phyloP scores from a whole-genome alignment of 768 basidiomycete species.

The Pleurotus tuoliensis region DNA sequence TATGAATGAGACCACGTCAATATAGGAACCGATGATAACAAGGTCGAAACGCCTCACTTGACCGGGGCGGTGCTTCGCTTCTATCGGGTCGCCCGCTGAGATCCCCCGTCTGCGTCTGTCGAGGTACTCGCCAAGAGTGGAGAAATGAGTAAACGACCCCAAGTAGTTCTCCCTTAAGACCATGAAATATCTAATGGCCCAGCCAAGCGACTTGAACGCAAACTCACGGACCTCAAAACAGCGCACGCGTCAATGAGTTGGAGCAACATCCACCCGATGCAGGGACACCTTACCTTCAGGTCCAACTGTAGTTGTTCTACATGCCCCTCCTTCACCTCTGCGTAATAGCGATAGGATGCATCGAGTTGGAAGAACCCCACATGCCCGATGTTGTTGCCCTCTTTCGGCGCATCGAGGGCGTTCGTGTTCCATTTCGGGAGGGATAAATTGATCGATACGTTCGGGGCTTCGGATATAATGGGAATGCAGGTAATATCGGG shows the following conservation, averaged over 20 bases:
- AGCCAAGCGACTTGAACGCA: constrained; percentile 72
- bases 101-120: constrained; percentile 55
- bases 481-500: constrained; percentile 65
- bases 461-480: constrained; percentile 59
- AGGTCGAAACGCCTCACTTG: constrained; percentile 45
- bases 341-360: constrained; percentile 73
- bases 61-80: constrained; percentile 74
- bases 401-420: constrained; percentile 57
- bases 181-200: constrained; percentile 88
- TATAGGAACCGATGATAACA: background rate
- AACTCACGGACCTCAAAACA: constrained; percentile 42
- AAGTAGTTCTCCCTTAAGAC: constrained; percentile 91
- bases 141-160: constrained; percentile 90
- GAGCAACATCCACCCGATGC: no score
- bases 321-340: constrained; percentile 61
- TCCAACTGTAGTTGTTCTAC: constrained; percentile 75
- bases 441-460: constrained; percentile 54
- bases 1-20: constrained; percentile 23
- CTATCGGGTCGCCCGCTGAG: constrained; percentile 77
- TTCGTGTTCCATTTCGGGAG: constrained; percentile 91
- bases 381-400: constrained; percentile 60
- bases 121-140: constrained; percentile 82
- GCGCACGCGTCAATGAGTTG: no score
- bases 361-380: constrained; percentile 52
- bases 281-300: constrained; percentile 46